Evolutionary conservation across 768 basidiomycete species (phyloP).

Genomic region (Mycena capillaripes): DNA sequence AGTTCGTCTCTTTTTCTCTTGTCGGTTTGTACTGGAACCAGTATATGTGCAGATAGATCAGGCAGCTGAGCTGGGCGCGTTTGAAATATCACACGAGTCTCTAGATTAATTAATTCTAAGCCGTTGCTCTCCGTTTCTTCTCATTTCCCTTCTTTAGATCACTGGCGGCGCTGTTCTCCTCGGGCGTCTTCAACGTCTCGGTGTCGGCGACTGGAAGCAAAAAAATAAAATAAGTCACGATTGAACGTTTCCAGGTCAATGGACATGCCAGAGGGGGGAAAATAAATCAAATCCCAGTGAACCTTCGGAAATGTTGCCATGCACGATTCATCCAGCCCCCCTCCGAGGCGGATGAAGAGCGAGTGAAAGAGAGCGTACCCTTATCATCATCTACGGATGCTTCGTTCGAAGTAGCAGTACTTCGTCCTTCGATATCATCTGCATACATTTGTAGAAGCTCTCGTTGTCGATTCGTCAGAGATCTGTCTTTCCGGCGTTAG

Average conservation of each 20-base stretch:
- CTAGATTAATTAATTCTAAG: conserved; percentile 39
- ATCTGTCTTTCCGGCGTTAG: conserved; percentile 60
- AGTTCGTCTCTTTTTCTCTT: background rate
- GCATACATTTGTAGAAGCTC: conserved; percentile 92
- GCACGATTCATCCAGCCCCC: conserved; percentile 80
- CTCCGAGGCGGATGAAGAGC: conserved; percentile 62
- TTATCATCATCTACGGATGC: conserved; percentile 60
- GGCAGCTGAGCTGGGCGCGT: conserved; percentile 27
- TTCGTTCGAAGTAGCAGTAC: conserved; percentile 41
- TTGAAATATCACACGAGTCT: conserved; percentile 29
- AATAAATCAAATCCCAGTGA: conserved; percentile 77
- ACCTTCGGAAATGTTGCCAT: conserved; percentile 76
- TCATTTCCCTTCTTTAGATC: conserved; percentile 58
- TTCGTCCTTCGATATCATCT: conserved; percentile 89
- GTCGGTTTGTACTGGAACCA: conserved; percentile 2
- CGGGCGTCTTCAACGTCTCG: conserved; percentile 41
- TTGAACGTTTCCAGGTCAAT: conserved; percentile 47
- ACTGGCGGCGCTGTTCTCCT: conserved; percentile 45
- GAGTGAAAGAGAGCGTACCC: conserved; percentile 83
- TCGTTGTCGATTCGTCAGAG: conserved; percentile 86
- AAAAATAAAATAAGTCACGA: conserved; percentile 41
- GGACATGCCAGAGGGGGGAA: conserved; percentile 63
- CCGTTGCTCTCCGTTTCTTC: conserved; percentile 66
- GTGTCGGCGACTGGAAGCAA: conserved; percentile 39
- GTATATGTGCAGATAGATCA: conserved; percentile 24